Conservation (phyloP, 2,329 filamentous ascomycete species). For the Geosmithia putterillii region DNA sequence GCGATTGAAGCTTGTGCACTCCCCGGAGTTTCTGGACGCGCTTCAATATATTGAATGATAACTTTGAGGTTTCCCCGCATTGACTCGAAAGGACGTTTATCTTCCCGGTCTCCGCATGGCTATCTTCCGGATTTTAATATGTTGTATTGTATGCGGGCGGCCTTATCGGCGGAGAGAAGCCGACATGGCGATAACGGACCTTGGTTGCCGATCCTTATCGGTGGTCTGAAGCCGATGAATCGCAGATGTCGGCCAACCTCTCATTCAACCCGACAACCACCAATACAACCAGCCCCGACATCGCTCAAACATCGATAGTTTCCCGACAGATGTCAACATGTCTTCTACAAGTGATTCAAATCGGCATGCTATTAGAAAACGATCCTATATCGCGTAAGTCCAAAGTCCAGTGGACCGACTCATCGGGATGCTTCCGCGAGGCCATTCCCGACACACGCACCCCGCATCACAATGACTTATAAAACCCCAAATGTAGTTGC, state of each 20-base stretch:
- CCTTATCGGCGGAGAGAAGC: no score
- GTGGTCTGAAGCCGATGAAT: background rate
- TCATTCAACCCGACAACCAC: background rate
- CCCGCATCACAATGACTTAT: background rate
- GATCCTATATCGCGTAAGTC: constrained; percentile 4
- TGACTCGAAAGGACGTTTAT: no score
- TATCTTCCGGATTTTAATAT: no score
- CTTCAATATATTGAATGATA: no score
- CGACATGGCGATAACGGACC: no score
- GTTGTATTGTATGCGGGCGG: no score
- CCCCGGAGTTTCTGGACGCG: no score
- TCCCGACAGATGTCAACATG: background rate
- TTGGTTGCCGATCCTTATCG: background rate
- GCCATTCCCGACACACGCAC: background rate
- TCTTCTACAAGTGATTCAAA: background rate
- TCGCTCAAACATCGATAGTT: background rate
- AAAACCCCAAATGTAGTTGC: constrained; percentile 1
- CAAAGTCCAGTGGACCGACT: no score
- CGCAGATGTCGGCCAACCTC: background rate
- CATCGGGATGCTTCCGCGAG: background rate
- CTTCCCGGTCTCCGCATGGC: no score
- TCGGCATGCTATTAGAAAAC: background rate
- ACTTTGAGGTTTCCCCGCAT: no score
- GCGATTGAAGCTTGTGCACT: no score
- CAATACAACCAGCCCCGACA: background rate